These are phyloP conservation scores for Solanum bulbocastanum DNA, from an alignment of 257 asterid genomes.

Conservation along the genomic window DNA sequence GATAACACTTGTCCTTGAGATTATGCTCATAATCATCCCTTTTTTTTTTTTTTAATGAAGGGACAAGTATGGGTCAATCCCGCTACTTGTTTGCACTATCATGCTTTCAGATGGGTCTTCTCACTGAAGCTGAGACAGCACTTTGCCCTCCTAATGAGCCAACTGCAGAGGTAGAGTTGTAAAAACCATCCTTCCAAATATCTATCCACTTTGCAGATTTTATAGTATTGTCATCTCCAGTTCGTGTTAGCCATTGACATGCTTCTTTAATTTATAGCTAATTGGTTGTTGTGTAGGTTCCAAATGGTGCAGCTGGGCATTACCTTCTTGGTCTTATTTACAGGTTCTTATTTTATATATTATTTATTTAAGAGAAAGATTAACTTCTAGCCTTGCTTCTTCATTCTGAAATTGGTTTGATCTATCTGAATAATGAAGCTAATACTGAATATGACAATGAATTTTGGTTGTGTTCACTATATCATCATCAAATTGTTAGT, in stretches of 20 bases:
- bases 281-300: constrained; percentile 49
- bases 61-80: constrained; percentile 62
- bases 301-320: constrained; percentile 98
- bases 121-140: constrained; percentile 81
- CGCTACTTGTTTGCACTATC: constrained; percentile 96
- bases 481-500: neutral
- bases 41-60: constrained; percentile 27
- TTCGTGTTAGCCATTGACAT: neutral
- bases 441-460: neutral
- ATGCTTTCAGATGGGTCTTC: constrained; percentile 92
- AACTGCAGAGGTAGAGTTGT: constrained; percentile 48
- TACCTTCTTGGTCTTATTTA: constrained; percentile 93
- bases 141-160: constrained; percentile 61
- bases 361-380: neutral
- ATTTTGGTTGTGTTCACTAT: neutral
- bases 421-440: neutral
- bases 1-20: neutral
- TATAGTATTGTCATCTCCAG: neutral
- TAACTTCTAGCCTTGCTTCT: neutral
- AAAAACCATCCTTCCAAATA: neutral
- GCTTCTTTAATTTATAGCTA: neutral
- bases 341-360: constrained; percentile 33
- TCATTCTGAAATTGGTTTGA: neutral
- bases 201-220: neutral
- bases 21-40: constrained; percentile 5